Conservation (phyloP, 306 rosid genomes). For the Macrotyloma uniflorum region DNA sequence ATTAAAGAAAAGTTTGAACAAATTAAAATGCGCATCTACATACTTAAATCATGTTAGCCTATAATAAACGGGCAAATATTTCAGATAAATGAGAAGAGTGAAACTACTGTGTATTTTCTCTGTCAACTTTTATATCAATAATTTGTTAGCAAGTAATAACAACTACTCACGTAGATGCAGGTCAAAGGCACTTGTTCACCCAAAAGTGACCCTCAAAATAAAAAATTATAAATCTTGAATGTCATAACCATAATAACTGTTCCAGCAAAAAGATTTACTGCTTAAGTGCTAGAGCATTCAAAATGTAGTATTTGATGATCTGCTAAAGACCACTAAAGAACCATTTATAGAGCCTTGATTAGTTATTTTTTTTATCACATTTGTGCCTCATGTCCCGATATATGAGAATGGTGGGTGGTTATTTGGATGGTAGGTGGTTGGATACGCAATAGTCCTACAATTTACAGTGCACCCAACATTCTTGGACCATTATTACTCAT, state of each 20-base stretch:
- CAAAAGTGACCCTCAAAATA: neutral
- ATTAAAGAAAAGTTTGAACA: slow-evolving; percentile 7
- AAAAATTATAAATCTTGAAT: neutral
- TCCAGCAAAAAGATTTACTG: too few relatives aligned
- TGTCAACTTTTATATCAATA: slow-evolving; percentile 27
- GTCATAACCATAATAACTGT: neutral
- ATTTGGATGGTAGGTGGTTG: too few relatives aligned
- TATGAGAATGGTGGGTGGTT: too few relatives aligned
- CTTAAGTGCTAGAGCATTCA: too few relatives aligned
- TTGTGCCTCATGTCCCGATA: too few relatives aligned
- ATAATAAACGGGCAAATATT: slow-evolving; percentile 12
- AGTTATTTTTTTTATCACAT: too few relatives aligned
- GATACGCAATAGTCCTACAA: too few relatives aligned
- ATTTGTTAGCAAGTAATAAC: neutral
- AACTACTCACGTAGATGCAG: neutral
- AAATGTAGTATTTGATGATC: too few relatives aligned
- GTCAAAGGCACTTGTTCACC: slow-evolving; percentile 1
- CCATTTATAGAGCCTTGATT: too few relatives aligned
- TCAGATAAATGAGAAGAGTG: slow-evolving; percentile 4
- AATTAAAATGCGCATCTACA: neutral
- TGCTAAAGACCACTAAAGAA: too few relatives aligned
- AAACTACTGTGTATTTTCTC: slow-evolving; percentile 21
- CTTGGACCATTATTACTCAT: too few relatives aligned
- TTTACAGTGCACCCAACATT: too few relatives aligned
- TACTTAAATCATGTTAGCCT: neutral